A percentile compares a stretch with the other conserved stretches of the same genome.
phyloP scores from a whole-genome alignment of 139 green algal genomes.

The Coelastrella sp. region DNA sequence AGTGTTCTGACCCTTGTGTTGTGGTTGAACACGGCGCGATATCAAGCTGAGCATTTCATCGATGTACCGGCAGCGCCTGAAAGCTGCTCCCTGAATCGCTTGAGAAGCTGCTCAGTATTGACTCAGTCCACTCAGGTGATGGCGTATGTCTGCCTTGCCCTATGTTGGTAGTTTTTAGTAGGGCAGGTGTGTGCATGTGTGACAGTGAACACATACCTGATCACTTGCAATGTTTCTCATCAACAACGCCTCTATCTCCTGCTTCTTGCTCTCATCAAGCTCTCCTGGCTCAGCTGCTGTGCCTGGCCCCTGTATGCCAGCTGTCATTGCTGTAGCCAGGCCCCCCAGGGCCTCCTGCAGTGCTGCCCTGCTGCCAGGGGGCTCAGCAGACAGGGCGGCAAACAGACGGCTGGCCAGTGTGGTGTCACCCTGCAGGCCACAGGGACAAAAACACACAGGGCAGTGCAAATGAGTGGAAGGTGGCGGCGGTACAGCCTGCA shows the following conservation, averaged over 20 bases:
- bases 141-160: too few species aligned
- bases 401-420: slow-evolving; percentile 71
- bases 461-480: too few species aligned
- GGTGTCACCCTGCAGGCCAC: slow-evolving; percentile 56
- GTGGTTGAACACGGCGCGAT: too few species aligned
- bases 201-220: slow-evolving; percentile 23
- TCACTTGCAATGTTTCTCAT: slow-evolving; percentile 59
- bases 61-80: not conserved
- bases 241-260: slow-evolving; percentile 69
- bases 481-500: not conserved
- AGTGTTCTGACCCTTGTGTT: too few species aligned
- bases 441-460: not conserved
- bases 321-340: slow-evolving; percentile 67
- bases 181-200: too few species aligned
- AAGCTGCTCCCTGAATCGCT: not conserved
- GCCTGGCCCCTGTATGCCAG: not conserved
- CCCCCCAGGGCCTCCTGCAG: slow-evolving; percentile 76
- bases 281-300: not conserved
- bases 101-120: too few species aligned
- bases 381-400: slow-evolving; percentile 24
- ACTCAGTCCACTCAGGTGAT: too few species aligned
- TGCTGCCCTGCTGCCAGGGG: slow-evolving; percentile 65
- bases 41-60: not conserved
- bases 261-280: not conserved
- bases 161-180: too few species aligned